Percentiles rank a stretch among this genome's conserved stretches.
These are phyloP conservation scores for Bromus sterilis DNA, from an alignment of 176 grass and related monocot species.

Conservation along the genomic window DNA sequence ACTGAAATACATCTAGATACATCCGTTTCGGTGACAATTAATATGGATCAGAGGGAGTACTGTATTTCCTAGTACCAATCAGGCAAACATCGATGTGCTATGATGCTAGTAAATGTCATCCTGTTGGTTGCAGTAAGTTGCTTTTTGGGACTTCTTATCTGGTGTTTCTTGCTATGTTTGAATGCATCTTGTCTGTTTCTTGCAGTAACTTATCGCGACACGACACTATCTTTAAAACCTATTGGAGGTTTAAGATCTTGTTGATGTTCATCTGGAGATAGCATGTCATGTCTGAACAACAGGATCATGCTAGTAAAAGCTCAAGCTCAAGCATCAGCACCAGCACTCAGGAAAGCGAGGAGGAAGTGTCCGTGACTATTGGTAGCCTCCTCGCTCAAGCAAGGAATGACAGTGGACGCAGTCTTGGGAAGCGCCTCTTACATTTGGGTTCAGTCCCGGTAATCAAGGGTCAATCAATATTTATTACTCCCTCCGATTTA, in stretches of 20 bases:
- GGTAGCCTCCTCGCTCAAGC: constrained; percentile 90
- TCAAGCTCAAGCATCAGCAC: constrained; percentile 88
- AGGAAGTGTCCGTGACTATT: constrained; percentile 62
- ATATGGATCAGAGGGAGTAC: too few relatives aligned
- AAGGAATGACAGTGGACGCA: constrained; percentile 48
- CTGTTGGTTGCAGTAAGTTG: neutral
- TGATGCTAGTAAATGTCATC: neutral
- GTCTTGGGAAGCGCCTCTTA: constrained; percentile 73
- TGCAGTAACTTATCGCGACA: neutral
- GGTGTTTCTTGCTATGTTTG: neutral
- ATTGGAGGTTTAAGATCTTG: constrained; percentile 5
- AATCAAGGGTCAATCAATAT: constrained; percentile 2
- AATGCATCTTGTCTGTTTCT: neutral
- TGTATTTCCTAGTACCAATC: neutral
- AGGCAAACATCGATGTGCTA: neutral
- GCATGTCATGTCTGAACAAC: constrained; percentile 70
- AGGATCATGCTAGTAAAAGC: constrained; percentile 63
- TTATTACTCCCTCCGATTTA: too few relatives aligned
- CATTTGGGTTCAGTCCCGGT: constrained; percentile 84
- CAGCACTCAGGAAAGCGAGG: constrained; percentile 69
- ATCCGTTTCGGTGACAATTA: too few relatives aligned
- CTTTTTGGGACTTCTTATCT: neutral
- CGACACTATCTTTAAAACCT: neutral
- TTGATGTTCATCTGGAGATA: constrained; percentile 37
- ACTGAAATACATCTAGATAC: too few relatives aligned